phyloP scores from a whole-genome alignment of 176 grass and related monocot species.

The Avena insularis region DNA sequence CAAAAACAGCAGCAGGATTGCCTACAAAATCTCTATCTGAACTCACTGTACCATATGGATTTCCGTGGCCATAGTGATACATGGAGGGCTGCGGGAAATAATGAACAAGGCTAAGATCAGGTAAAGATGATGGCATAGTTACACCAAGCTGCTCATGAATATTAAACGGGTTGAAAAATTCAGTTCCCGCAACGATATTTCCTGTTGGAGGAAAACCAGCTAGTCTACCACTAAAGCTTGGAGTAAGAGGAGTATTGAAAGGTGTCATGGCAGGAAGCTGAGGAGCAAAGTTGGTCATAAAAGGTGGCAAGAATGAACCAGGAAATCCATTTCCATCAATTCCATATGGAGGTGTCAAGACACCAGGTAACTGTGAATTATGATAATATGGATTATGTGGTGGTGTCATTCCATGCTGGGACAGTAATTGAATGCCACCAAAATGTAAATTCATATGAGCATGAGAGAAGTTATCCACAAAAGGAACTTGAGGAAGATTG shows the following conservation, averaged over 20 bases:
- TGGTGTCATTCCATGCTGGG: conserved; percentile 48
- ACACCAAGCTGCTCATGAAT: conserved; percentile 69
- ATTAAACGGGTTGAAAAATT: conserved; percentile 65
- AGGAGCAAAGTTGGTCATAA: conserved; percentile 21
- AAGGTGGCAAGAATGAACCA: conserved; percentile 60
- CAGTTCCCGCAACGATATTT: conserved; percentile 53
- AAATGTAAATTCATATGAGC: conserved; percentile 60
- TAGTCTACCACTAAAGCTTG: conserved; percentile 60
- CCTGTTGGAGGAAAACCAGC: conserved; percentile 46
- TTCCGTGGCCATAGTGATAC: conserved; percentile 56
- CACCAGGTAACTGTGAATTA: conserved; percentile 55
- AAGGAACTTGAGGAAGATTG: conserved; percentile 48
- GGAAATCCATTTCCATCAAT: conserved; percentile 56
- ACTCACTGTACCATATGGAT: conserved; percentile 59
- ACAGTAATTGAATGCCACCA: conserved; percentile 55
- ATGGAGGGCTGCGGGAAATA: conserved; percentile 63
- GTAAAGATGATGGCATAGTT: conserved; percentile 56
- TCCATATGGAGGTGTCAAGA: conserved; percentile 56
- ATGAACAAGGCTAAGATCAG: conserved; percentile 63
- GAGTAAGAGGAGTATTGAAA: conserved; percentile 56
- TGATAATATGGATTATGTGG: conserved; percentile 59
- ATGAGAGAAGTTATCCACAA: conserved; percentile 45
- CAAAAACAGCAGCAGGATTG: conserved; percentile 52
- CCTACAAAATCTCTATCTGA: conserved; percentile 50
- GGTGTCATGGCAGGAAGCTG: conserved; percentile 48